These are phyloP conservation scores for Lachnellula cervina DNA, from an alignment of 2,329 filamentous ascomycete species.

Conservation along the genomic window DNA sequence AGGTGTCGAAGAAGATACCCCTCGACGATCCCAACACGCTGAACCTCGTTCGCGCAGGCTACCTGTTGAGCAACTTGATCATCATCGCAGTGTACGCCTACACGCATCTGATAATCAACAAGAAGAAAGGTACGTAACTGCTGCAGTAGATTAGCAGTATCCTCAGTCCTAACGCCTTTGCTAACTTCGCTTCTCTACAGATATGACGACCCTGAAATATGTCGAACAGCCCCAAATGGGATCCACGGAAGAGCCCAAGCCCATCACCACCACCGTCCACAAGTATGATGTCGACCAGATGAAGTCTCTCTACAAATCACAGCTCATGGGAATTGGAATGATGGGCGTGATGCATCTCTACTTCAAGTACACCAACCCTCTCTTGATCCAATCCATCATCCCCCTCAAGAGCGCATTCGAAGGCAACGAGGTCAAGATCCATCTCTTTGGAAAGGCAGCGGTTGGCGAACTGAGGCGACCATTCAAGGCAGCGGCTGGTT, in stretches of 20 bases:
- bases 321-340: slow-evolving; percentile 96
- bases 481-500: slow-evolving; percentile 80
- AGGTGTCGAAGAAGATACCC: slow-evolving; percentile 90
- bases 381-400: slow-evolving; percentile 97
- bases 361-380: slow-evolving; percentile 99
- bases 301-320: slow-evolving; percentile 77
- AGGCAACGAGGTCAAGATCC: slow-evolving; percentile 93
- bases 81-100: slow-evolving; percentile 83
- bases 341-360: slow-evolving; percentile 99
- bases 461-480: slow-evolving; percentile 89
- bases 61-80: slow-evolving; percentile 66
- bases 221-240: slow-evolving; percentile 94
- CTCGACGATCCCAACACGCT: slow-evolving; percentile 81
- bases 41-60: slow-evolving; percentile 58
- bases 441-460: slow-evolving; percentile 82
- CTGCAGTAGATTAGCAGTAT: neutral
- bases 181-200: slow-evolving; percentile 43
- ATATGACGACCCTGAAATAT: slow-evolving; percentile 97
- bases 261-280: slow-evolving; percentile 92
- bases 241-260: slow-evolving; percentile 88
- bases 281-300: slow-evolving; percentile 90
- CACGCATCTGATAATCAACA: slow-evolving; percentile 79
- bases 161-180: neutral
- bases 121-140: slow-evolving; percentile 82
- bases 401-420: slow-evolving; percentile 94